Conservation (phyloP, 2,329 filamentous ascomycete genomes). For the Diaporthe capsici region DNA sequence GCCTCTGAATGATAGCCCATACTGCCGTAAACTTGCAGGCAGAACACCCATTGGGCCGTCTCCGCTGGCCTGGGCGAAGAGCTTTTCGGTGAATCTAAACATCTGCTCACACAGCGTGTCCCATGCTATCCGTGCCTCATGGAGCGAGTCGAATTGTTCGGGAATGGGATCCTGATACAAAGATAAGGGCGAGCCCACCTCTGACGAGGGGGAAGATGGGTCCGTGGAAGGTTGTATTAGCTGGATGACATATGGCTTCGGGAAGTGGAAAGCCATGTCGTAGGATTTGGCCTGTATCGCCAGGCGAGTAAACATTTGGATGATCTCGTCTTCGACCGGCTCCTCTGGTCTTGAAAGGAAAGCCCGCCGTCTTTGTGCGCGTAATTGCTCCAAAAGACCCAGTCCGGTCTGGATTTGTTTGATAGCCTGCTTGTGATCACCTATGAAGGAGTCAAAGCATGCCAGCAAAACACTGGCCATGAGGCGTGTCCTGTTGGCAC, state of each 20-base stretch:
- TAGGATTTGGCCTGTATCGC: slow-evolving; percentile 78
- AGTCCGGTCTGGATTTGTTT: slow-evolving; percentile 72
- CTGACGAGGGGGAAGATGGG: slow-evolving; percentile 59
- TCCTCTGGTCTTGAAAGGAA: slow-evolving; percentile 59
- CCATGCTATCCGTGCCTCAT: slow-evolving; percentile 70
- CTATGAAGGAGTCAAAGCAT: slow-evolving; percentile 78
- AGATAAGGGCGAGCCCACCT: slow-evolving; percentile 58
- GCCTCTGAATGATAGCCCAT: slow-evolving; percentile 62
- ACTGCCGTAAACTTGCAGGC: slow-evolving; percentile 62
- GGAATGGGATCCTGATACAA: slow-evolving; percentile 57
- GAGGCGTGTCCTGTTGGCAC: slow-evolving; percentile 67
- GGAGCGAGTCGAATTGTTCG: slow-evolving; percentile 61
- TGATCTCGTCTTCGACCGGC: slow-evolving; percentile 70
- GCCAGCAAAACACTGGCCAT: slow-evolving; percentile 76
- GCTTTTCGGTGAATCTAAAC: slow-evolving; percentile 70
- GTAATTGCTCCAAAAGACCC: slow-evolving; percentile 66
- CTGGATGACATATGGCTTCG: slow-evolving; percentile 71
- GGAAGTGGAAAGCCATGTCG: slow-evolving; percentile 78
- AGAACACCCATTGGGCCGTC: slow-evolving; percentile 68
- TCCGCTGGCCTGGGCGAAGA: slow-evolving; percentile 62
- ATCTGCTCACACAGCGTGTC: slow-evolving; percentile 70
- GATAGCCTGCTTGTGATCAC: slow-evolving; percentile 74
- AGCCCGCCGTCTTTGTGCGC: slow-evolving; percentile 59
- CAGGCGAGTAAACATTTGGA: slow-evolving; percentile 74
- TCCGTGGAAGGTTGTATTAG: slow-evolving; percentile 57